A percentile compares a stretch with the other conserved stretches of the same genome.
phyloP scores from a whole-genome alignment of 148 eudicot species.

The Camellia granthamiana region DNA sequence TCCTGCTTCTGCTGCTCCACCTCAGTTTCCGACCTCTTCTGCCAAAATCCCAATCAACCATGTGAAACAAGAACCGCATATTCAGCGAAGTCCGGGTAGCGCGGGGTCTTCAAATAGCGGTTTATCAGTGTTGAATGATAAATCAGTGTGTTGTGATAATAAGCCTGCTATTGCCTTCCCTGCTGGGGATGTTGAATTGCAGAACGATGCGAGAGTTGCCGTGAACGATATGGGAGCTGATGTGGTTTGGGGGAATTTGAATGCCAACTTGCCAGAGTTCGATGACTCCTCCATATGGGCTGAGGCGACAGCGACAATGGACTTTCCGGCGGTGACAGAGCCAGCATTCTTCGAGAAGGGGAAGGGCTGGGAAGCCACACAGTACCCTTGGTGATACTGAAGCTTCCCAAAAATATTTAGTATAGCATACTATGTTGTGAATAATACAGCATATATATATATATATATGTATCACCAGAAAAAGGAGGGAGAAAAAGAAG shows the following conservation, averaged over 20 bases:
- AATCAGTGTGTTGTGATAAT: conserved; percentile 8
- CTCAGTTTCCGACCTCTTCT: neutral
- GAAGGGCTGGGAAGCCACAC: neutral
- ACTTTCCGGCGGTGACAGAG: conserved; percentile 9
- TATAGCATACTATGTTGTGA: neutral
- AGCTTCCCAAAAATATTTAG: neutral
- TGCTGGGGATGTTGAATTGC: conserved; percentile 2
- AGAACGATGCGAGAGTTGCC: conserved; percentile 31
- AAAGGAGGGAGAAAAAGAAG: neutral
- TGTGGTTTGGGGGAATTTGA: conserved; percentile 16
- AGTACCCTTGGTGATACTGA: conserved; percentile 15
- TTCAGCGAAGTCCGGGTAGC: neutral
- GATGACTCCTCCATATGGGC: conserved; percentile 20
- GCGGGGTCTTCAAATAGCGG: conserved; percentile 30
- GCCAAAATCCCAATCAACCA: neutral
- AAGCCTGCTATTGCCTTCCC: neutral
- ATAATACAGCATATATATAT: too few species aligned
- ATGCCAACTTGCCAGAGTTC: conserved; percentile 21
- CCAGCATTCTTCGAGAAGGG: conserved; percentile 5
- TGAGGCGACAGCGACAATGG: conserved; percentile 12
- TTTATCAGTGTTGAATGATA: conserved; percentile 20
- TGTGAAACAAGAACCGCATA: neutral
- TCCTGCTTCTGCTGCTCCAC: too few species aligned
- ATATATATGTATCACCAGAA: neutral
- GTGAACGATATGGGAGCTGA: conserved; percentile 29